Percentiles rank a stretch among this genome's conserved stretches.
Conservation (phyloP, 1,139 yeast species). For the Yamadazyma triangularis region DNA sequence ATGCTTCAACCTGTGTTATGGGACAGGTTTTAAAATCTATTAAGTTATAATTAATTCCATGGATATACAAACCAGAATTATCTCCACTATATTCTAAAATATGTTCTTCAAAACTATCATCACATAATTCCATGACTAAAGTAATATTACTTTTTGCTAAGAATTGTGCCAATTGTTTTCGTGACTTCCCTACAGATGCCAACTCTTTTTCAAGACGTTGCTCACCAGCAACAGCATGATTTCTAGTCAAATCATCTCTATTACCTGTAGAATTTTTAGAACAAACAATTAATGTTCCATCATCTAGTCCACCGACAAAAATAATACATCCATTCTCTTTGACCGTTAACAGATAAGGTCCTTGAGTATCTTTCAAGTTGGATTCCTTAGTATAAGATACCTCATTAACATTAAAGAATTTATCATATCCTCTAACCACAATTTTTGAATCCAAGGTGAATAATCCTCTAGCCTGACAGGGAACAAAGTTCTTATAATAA, state of each 20-base stretch:
- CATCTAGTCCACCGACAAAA: slow-evolving; percentile 68
- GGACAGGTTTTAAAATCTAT: slow-evolving; percentile 62
- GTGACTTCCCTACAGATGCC: slow-evolving; percentile 27
- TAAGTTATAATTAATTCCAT: slow-evolving; percentile 76
- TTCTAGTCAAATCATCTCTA: slow-evolving; percentile 47
- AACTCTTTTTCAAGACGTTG: slow-evolving; percentile 54
- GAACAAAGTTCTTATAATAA: slow-evolving; percentile 55
- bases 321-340: slow-evolving; percentile 95
- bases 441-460: slow-evolving; percentile 57
- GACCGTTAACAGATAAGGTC: slow-evolving; percentile 77
- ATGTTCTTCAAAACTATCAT: slow-evolving; percentile 92
- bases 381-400: slow-evolving; percentile 48
- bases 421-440: slow-evolving; percentile 86
- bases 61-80: slow-evolving; percentile 78
- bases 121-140: slow-evolving; percentile 91
- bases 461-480: slow-evolving; percentile 79
- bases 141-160: slow-evolving; percentile 57
- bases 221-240: slow-evolving; percentile 78
- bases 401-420: slow-evolving; percentile 84
- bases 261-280: slow-evolving; percentile 87
- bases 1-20: slow-evolving; percentile 51
- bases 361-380: slow-evolving; percentile 47
- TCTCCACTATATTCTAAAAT: slow-evolving; percentile 68
- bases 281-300: slow-evolving; percentile 75
- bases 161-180: slow-evolving; percentile 50